These are phyloP conservation scores for Diaporthe ampelina DNA, from an alignment of 2,329 filamentous ascomycete species.

Conservation along the genomic window DNA sequence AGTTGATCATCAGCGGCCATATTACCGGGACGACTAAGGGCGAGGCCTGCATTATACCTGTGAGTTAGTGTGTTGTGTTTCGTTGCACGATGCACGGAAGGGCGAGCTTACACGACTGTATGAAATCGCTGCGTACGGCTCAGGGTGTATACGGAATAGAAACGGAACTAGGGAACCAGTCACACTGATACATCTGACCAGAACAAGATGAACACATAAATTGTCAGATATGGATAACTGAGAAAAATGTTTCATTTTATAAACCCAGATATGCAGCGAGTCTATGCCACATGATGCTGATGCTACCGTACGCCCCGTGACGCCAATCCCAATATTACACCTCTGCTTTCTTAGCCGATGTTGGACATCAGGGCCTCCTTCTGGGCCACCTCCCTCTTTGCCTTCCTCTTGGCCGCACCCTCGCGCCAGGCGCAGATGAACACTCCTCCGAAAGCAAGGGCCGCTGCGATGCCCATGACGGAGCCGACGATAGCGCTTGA, in stretches of 20 bases:
- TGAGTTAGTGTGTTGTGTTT: no score
- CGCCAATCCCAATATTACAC: background rate
- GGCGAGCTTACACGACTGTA: no score
- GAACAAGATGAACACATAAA: no score
- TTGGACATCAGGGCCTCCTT: conserved; percentile 14
- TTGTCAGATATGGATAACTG: no score
- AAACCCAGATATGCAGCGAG: background rate
- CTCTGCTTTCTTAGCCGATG: background rate
- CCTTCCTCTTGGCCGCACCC: background rate
- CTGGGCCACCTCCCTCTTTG: background rate
- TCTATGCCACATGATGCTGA: background rate
- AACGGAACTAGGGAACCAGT: no score
- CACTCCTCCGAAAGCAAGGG: background rate
- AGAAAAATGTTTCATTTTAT: background rate
- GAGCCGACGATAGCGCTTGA: conserved; percentile 20
- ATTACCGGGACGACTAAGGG: no score
- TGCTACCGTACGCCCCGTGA: background rate
- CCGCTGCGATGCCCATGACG: background rate
- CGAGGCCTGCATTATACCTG: no score
- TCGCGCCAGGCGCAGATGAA: background rate
- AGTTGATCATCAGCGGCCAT: no score
- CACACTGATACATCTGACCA: no score
- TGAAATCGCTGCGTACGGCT: no score
- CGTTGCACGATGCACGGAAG: no score
- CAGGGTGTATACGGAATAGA: no score